phyloP scores from a whole-genome alignment of 2,329 filamentous ascomycete species.

The Cladophialophora chaetospira region DNA sequence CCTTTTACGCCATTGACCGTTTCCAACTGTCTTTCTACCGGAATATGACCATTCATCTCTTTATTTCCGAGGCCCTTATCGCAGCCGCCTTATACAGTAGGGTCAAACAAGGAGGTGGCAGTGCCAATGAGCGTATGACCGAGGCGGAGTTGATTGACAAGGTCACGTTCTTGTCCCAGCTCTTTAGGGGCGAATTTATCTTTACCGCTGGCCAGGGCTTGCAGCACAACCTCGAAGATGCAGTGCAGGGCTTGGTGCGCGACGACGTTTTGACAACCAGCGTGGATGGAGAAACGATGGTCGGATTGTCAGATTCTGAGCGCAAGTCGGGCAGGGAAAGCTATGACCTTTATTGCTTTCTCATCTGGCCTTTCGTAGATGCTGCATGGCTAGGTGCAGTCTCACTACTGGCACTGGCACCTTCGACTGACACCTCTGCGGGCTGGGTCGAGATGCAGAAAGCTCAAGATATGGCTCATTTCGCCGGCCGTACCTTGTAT shows the following conservation, averaged over 20 bases:
- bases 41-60: conserved; percentile 99
- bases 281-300: conserved; percentile 58
- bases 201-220: conserved; percentile 82
- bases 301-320: conserved; percentile 77
- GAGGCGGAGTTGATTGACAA: conserved; percentile 75
- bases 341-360: conserved; percentile 97
- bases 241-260: conserved; percentile 72
- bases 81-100: conserved; percentile 87
- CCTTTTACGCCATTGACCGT: conserved; percentile 90
- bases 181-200: conserved; percentile 97
- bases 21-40: conserved; percentile 98
- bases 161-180: conserved; percentile 81
- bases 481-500: conserved; percentile 93
- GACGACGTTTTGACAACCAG: conserved; percentile 75
- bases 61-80: conserved; percentile 89
- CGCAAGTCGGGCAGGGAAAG: conserved; percentile 82
- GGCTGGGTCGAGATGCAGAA: conserved; percentile 77
- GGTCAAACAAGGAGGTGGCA: conserved; percentile 88
- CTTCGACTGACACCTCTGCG: conserved; percentile 56
- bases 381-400: conserved; percentile 89
- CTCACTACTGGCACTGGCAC: conserved; percentile 81
- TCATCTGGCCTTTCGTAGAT: conserved; percentile 98
- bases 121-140: conserved; percentile 73
- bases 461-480: conserved; percentile 77
- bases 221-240: conserved; percentile 75